phyloP scores from a whole-genome alignment of 78 protist species.

The Dictyostelium brefeldianum region DNA sequence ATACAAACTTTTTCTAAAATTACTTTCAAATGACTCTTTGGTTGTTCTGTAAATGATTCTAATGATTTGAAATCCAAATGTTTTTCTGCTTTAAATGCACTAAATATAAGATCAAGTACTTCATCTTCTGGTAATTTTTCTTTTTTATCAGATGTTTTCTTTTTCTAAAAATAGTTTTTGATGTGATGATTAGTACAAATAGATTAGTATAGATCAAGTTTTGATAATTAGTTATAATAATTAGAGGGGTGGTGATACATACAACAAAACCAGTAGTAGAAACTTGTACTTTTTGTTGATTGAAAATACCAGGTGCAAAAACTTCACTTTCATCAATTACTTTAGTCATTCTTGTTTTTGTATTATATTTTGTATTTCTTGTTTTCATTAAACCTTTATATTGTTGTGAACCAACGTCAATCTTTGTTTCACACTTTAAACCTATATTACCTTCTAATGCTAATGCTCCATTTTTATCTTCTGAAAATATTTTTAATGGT shows the following conservation, averaged over 20 bases:
- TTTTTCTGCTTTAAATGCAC: conserved; percentile 39
- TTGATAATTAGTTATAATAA: neutral
- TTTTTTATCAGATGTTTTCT: conserved; percentile 38
- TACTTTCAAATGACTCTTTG: conserved; percentile 37
- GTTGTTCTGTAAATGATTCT: conserved; percentile 46
- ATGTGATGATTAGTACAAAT: neutral
- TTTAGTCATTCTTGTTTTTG: conserved; percentile 52
- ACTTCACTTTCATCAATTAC: conserved; percentile 2
- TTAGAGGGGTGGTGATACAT: neutral
- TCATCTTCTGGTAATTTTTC: conserved; percentile 69
- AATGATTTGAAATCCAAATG: conserved; percentile 33
- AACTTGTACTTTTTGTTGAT: neutral
- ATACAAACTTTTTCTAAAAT: conserved; percentile 45
- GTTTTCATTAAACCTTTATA: conserved; percentile 16
- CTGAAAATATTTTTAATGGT: conserved; percentile 71
- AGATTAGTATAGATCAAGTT: no score
- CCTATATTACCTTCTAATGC: conserved; percentile 72
- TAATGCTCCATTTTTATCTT: conserved; percentile 58
- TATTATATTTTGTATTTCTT: conserved; percentile 22
- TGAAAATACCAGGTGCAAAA: neutral
- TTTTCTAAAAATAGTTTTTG: neutral
- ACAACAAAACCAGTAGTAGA: conserved; percentile 13
- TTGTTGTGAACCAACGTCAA: conserved; percentile 15
- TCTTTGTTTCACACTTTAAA: conserved; percentile 50
- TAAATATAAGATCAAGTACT: conserved; percentile 42